These are phyloP conservation scores for Caryopteris hybrid DNA, from an alignment of 305 asterid species.

Conservation along the genomic window DNA sequence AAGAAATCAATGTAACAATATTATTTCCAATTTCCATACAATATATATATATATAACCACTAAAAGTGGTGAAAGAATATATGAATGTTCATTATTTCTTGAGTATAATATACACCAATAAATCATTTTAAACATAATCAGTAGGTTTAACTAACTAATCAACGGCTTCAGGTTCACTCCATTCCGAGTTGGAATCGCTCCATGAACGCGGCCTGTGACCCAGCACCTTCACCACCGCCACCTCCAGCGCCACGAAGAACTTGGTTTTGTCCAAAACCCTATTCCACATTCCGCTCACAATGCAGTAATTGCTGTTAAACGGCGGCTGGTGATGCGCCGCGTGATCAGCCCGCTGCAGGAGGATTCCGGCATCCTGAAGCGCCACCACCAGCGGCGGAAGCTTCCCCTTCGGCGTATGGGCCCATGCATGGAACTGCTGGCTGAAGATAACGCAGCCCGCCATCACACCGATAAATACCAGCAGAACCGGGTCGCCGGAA, in stretches of 20 bases:
- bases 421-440: slow-evolving; percentile 57
- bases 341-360: slow-evolving; percentile 48
- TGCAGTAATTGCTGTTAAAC: slow-evolving; percentile 63
- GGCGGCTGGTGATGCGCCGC: slow-evolving; percentile 73
- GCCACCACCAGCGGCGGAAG: slow-evolving; percentile 42
- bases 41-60: too few relatives aligned
- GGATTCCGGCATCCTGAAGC: slow-evolving; percentile 61
- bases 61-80: too few relatives aligned
- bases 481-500: slow-evolving; percentile 6
- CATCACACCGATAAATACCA: slow-evolving; percentile 28
- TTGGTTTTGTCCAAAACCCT: slow-evolving; percentile 36
- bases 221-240: slow-evolving; percentile 29
- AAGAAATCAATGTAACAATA: too few relatives aligned
- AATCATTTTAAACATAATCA: too few relatives aligned
- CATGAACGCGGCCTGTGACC: slow-evolving; percentile 66
- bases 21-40: too few relatives aligned
- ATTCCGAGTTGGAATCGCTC: slow-evolving; percentile 18
- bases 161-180: too few relatives aligned
- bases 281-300: slow-evolving; percentile 74
- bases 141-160: background rate
- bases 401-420: slow-evolving; percentile 33
- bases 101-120: too few relatives aligned
- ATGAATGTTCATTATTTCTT: too few relatives aligned
- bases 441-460: slow-evolving; percentile 30
- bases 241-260: slow-evolving; percentile 52